Evolutionary conservation across 208 protist genomes (phyloP), one percentile per base, ranked within the genome.

Genomic region (Leishmania tropica): DNA sequence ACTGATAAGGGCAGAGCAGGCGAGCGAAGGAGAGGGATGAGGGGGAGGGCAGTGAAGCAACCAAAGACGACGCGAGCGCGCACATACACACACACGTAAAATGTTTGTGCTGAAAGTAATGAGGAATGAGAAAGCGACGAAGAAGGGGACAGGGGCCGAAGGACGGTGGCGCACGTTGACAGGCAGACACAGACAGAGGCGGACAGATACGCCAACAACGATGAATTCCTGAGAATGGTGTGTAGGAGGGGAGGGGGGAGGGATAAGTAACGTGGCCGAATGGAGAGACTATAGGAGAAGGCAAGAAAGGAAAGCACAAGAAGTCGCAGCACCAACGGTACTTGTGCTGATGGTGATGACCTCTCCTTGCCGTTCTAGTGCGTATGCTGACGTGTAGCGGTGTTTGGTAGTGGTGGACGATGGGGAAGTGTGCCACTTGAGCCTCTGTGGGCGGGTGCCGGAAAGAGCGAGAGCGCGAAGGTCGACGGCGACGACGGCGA

Each of bases 211-310:
- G 11, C 45, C 45, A 48, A 48, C 45, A 48, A 48, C 45, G 8
- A 48, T 48, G 60, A n/a, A 0, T 7, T 3, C 60, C 21, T 15
- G 60, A 28, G 31, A 54, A 54, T 68, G 64, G n/a, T 40, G 62
- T 45, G 35, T 28, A 31, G n/a, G 28, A 3, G 64, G 10, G 31
- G n/a, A 5, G 62, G 51, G 68, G 0, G 51, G 11, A 19, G 17
- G 17, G 51, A 54, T 13, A 54, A 54, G 17, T 5, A 21, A 54
- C 10, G 51, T 54, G 10, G 15, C 10, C n/a, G 62, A n/a, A 76
- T 54, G 58, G 79, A 77, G 71, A 83, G 68, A 60, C 67, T 56
- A 54, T 56, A 68, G 73, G 71, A 42, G 48, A 15, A 19, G 19
- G 40, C 42, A 45, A 0, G 42, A 45, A 4, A 42, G 42, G 65